Evolutionary conservation across 805 yeast species (phyloP), one percentile per base, ranked within the genome.

Genomic region (Groenewaldozyma salmanticensis): DNA sequence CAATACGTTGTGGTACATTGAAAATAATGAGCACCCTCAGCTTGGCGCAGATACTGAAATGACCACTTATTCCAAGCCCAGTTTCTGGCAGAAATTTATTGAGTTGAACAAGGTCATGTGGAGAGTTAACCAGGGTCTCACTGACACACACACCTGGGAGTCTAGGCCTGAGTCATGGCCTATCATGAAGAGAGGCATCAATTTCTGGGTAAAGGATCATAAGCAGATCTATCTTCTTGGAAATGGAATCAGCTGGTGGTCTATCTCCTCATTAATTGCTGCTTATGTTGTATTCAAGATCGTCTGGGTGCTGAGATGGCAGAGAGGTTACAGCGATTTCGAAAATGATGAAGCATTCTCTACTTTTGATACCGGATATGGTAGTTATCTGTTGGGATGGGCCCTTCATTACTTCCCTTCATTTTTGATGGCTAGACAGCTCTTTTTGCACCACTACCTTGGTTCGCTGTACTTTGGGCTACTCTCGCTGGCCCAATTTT

Each of bases 401-500:
- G 45, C 66, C 1, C 22, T 77, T 18, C 79, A 79, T 51, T 73
- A 67, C 46, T 47, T 70, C 33, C 90, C 92, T 16, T 77, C 72
- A 46, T 65, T 71, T 53, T 66, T 88, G 44, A 88, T 88, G 97
- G 87, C 79, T 19, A 78, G 97, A 65, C 96, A 88, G 65, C 64
- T 88, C 63, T 88, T 90, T 67, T 68, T 88, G 58, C 97, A 88
- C 62, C 97, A 88, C 62, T 90, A 90, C 61, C 65, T 92, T 51
- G 96, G 96, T 42, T 85, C 97, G 1, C 73, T 85, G 40, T 92
- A 86, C 66, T 92, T 92, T 62, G 92, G 86, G 36, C 68, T 84
- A 40, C 68, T 85, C 48, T 84, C 81, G 2, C 65, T 85, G 39
- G 83, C 82, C n/a, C 88, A 81, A 52, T 53, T 46, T 31, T 55